Percentiles rank a stretch among this genome's conserved stretches.
These are phyloP conservation scores for Elsinoe necatrix DNA, from an alignment of 2,329 filamentous ascomycete genomes.

Conservation along the genomic window DNA sequence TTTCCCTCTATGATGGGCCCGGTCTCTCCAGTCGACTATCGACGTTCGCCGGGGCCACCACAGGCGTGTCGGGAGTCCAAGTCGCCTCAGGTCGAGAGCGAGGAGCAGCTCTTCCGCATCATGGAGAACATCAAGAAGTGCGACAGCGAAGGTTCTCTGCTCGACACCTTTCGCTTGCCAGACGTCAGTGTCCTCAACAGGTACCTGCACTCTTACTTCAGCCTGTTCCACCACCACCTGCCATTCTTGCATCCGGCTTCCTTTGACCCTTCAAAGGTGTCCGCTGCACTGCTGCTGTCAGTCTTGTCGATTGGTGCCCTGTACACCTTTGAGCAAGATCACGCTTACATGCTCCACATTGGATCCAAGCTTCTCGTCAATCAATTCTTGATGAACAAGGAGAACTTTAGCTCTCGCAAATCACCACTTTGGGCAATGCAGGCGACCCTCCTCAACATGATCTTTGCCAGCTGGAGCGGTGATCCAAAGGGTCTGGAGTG, in stretches of 20 bases:
- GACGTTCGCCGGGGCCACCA: slow-evolving; percentile 59
- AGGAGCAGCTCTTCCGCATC: slow-evolving; percentile 78
- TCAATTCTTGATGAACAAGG: slow-evolving; percentile 94
- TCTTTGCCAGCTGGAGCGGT: slow-evolving; percentile 98
- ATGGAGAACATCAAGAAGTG: slow-evolving; percentile 75
- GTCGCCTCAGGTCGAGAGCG: slow-evolving; percentile 71
- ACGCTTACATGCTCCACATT: slow-evolving; percentile 94
- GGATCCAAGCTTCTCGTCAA: slow-evolving; percentile 96
- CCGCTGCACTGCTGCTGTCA: slow-evolving; percentile 75
- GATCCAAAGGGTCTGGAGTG: slow-evolving; percentile 96
- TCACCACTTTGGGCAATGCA: slow-evolving; percentile 99
- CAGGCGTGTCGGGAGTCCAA: slow-evolving; percentile 56
- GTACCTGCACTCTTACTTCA: slow-evolving; percentile 93
- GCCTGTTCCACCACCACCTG: slow-evolving; percentile 90
- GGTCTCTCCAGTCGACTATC: slow-evolving; percentile 60
- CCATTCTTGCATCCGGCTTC: slow-evolving; percentile 91
- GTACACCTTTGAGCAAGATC: slow-evolving; percentile 94
- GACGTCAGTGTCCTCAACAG: slow-evolving; percentile 73
- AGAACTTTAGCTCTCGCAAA: slow-evolving; percentile 96
- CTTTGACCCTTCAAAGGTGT: slow-evolving; percentile 71
- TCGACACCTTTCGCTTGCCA: slow-evolving; percentile 84
- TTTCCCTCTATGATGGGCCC: slow-evolving; percentile 60
- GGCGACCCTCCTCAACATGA: slow-evolving; percentile 92
- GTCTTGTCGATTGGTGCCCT: slow-evolving; percentile 91
- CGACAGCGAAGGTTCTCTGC: slow-evolving; percentile 73